Conservation (phyloP, 176 grass and related monocot genomes). For the Zea mays region Zm-B73-REFERENCE-NAM-5.0 NC_050100.1:8156501-8157000, state of each 20-base stretch:
- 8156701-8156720: slow-evolving; percentile 40
- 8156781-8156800: slow-evolving; percentile 96
- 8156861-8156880: slow-evolving; percentile 95
- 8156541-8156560: no score
- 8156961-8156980: not conserved
- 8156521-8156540: no score
- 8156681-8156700: not conserved
- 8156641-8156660: slow-evolving; percentile 4
- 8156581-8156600: no score
- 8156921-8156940: slow-evolving; percentile 22
- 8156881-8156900: slow-evolving; percentile 70
- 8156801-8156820: slow-evolving; percentile 94
- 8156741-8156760: slow-evolving; percentile 91
- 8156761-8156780: slow-evolving; percentile 85
- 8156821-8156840: slow-evolving; percentile 97
- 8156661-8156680: slow-evolving; percentile 17
- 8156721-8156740: slow-evolving; percentile 85
- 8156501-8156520: no score
- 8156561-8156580: no score
- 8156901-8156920: slow-evolving; percentile 26
- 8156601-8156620: slow-evolving; percentile 94
- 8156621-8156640: slow-evolving; percentile 41
- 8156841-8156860: slow-evolving; percentile 99
- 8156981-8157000: not conserved
- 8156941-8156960: slow-evolving; percentile 28